A percentile compares a stretch with the other conserved stretches of the same genome.
These are phyloP conservation scores for Aureobasidium sp. DNA, from an alignment of 2,329 filamentous ascomycete genomes.

Conservation along the genomic window DNA sequence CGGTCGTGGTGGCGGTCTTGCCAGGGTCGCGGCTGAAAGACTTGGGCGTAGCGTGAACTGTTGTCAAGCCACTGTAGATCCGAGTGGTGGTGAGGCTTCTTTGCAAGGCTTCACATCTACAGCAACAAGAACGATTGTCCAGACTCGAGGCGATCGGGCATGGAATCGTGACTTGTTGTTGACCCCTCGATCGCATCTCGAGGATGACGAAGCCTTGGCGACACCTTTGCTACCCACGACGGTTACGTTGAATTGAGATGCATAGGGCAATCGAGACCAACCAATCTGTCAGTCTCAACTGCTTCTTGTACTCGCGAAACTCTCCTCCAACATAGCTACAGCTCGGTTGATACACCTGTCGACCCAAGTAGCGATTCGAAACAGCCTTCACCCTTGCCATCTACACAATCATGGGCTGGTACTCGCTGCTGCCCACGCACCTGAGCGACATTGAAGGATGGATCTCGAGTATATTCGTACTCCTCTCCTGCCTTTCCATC, in stretches of 20 bases:
- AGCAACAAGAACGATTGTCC: background rate
- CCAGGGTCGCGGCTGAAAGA: conserved; percentile 3
- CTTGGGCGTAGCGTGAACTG: background rate
- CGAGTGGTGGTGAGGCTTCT: background rate
- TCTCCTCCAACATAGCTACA: background rate
- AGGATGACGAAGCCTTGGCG: conserved; percentile 12
- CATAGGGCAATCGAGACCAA: background rate
- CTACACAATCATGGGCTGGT: conserved; percentile 47
- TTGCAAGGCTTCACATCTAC: background rate
- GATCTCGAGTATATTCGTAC: conserved; percentile 56
- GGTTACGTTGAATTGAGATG: background rate
- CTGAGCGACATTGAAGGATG: conserved; percentile 53
- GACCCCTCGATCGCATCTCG: background rate
- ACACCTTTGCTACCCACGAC: background rate
- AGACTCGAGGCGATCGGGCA: background rate
- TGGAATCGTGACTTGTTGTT: background rate
- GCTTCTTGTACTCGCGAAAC: background rate
- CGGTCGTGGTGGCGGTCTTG: background rate
- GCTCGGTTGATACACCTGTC: background rate
- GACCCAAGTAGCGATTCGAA: background rate
- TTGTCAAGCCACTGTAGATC: conserved; percentile 3
- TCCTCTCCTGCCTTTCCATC: background rate
- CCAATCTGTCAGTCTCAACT: background rate
- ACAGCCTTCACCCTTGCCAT: background rate
- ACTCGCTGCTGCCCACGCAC: conserved; percentile 55